phyloP scores from a whole-genome alignment of 2,329 filamentous ascomycete genomes.

The Ophiostoma pallidulum region DNA sequence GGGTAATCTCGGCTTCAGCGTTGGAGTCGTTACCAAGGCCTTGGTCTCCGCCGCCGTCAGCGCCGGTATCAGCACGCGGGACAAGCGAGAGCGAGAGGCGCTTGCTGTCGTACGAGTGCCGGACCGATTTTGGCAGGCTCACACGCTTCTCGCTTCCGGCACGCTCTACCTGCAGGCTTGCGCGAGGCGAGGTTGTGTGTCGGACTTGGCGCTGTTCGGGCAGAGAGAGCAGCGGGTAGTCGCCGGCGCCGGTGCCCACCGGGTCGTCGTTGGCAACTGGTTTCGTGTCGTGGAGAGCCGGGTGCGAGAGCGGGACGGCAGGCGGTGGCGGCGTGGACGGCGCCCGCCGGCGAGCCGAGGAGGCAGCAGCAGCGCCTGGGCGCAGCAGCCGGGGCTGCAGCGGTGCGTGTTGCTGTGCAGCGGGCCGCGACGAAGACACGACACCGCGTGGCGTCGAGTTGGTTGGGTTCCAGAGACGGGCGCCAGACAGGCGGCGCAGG shows the following conservation, averaged over 20 bases:
- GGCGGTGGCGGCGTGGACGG: conserved; percentile 46
- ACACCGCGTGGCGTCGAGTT: conserved; percentile 45
- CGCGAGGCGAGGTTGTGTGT: conserved; percentile 33
- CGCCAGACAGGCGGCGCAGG: conserved; percentile 33
- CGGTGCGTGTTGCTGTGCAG: background rate
- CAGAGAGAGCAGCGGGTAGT: conserved; percentile 43
- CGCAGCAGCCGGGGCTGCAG: background rate
- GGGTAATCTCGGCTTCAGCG: background rate
- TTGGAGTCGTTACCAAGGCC: too few species aligned
- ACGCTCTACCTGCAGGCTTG: conserved; percentile 43
- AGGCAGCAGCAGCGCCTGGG: background rate
- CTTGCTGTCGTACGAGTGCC: conserved; percentile 45
- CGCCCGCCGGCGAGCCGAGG: conserved; percentile 31
- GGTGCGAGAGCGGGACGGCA: conserved; percentile 39
- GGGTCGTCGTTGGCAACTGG: conserved; percentile 30
- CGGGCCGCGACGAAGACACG: conserved; percentile 2
- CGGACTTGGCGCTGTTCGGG: conserved; percentile 40
- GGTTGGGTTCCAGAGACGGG: conserved; percentile 51
- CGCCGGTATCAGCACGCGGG: conserved; percentile 16
- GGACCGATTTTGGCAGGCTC: conserved; percentile 44
- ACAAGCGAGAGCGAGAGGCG: conserved; percentile 18
- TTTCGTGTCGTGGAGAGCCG: conserved; percentile 24
- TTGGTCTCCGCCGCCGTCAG: conserved; percentile 11
- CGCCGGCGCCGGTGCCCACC: conserved; percentile 31
- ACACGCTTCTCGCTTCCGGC: conserved; percentile 38